Base-by-base conservation (phyloP, 306 rosid species). In the Chamaecrista fasciculata region DNA sequence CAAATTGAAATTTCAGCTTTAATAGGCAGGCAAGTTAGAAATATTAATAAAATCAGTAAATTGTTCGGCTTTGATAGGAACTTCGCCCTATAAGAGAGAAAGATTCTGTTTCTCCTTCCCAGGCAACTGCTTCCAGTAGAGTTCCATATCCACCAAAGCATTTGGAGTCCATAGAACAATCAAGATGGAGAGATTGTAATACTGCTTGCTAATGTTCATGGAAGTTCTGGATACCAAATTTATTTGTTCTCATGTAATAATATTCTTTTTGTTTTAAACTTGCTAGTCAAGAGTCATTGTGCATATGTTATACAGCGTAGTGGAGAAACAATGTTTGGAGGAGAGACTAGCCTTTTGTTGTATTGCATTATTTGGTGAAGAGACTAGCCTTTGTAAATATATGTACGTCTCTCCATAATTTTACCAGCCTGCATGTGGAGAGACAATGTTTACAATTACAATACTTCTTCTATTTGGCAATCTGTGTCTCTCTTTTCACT, bases 81-180 rank as follows among this genome's bases (percentile, higher is more conserved):
- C 83, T 43, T 25, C 81, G 96, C 70, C 61, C 96, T 11, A 71
- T 66, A 11, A 78, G 87, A 63, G 95, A 88, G 71, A 86, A 71
- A 84, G 85, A 80, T 14, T 9, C 12, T 59, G 74, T 16, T 56
- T 58, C 83, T 46, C 55, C 85, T 19, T 59, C 83, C 15, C 64
- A 25, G 25, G 78, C 62, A 60, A 71, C 73, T 18, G 56, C 57
- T 62, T 76, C 84, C 26, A 62, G 58, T n/a, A 85, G 40, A 79
- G 71, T 75, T 59, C 62, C 72, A 28, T 72, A 80, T 75, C 71
- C 72, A 76, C 69, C 75, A 29, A 79, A 79, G 75, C 75, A 77
- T 20, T 77, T 74, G 65, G 85, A 70, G 81, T 59, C 79, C 0
- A 15, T 64, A 51, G 83, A 73, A 72, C 79, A 81, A 77, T 83